These are phyloP conservation scores for Chaetoscypha palmicola DNA, from an alignment of 2,329 filamentous ascomycete genomes.

Conservation along the genomic window DNA sequence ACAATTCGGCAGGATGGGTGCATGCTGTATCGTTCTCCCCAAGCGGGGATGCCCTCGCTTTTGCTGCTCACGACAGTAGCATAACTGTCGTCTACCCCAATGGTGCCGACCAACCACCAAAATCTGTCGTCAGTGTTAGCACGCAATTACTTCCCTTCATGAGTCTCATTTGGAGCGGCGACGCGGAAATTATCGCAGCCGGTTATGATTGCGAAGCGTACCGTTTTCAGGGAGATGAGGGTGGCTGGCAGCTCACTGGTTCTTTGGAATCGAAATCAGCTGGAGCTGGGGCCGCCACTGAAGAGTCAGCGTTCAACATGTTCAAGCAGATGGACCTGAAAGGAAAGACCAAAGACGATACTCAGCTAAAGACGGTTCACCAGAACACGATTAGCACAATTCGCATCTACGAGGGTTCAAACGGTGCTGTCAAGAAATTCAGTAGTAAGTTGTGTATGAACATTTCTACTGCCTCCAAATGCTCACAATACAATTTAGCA, in stretches of 20 bases:
- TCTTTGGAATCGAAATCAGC: slow-evolving; percentile 66
- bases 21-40: slow-evolving; percentile 92
- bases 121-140: slow-evolving; percentile 81
- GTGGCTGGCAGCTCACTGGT: slow-evolving; percentile 78
- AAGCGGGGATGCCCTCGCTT: slow-evolving; percentile 85
- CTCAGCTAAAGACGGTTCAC: slow-evolving; percentile 88
- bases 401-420: slow-evolving; percentile 63
- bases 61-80: slow-evolving; percentile 91
- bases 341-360: slow-evolving; percentile 86
- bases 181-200: slow-evolving; percentile 89
- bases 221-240: slow-evolving; percentile 71
- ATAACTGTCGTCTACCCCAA: slow-evolving; percentile 94
- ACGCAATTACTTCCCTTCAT: slow-evolving; percentile 90
- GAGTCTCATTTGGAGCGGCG: slow-evolving; percentile 84
- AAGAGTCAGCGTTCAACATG: slow-evolving; percentile 96
- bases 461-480: slow-evolving; percentile 24
- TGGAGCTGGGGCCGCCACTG: slow-evolving; percentile 49
- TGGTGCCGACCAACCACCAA: slow-evolving; percentile 82
- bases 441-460: slow-evolving; percentile 63
- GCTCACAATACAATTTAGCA: slow-evolving; percentile 40
- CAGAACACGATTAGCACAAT: slow-evolving; percentile 93
- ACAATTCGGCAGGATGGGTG: slow-evolving; percentile 95
- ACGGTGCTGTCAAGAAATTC: slow-evolving; percentile 65
- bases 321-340: slow-evolving; percentile 98
- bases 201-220: slow-evolving; percentile 89